Base-by-base conservation (phyloP, 331 rosid genomes). In the Spiraea crenata region DNA sequence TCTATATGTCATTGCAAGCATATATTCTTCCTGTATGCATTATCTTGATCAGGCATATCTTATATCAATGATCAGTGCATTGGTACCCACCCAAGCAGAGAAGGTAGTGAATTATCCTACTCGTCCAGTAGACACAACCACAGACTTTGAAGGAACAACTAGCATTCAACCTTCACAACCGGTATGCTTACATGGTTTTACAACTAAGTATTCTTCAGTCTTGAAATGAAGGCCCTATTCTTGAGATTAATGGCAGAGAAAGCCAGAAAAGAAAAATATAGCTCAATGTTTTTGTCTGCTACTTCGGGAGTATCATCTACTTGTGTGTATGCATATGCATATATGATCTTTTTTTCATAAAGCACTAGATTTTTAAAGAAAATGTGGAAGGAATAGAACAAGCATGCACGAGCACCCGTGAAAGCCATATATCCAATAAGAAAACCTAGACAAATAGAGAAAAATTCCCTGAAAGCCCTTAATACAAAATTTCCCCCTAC, bases 101-200 rank as follows among this genome's bases (percentile, higher is more conserved):
- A 85, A 89, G 81, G 79, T 78, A 76, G 96, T 93, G 35, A 91
- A 85, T 77, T 93, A 93, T 82, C 96, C 92, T 72, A 84, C 82
- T 65, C 99, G 99, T 61, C 97, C 97, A 1, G 99, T 93, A 68
- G 99, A 93, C 82, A 89, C 96, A 63, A 82, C 90, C 63, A 87
- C 97, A 46, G 97, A 93, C 76, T 89, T 93, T 82, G 97, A 91
- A 79, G 99, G 99, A 70, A 89, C 99, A 71, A 76, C 96, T 72
- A 93, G 83, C 78, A 80, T 93, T 81, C 97, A 89, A 78, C 85
- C 93, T 76, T 56, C 96, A 66, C 97, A 87, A 78, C 79, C 87
- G 86, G 99, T 93, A 85, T 42, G 79, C 62, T 67, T 56, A 57
- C 58, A 56, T 52, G 14, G 58, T 49, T 77, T 75, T 19, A 15